Base-by-base conservation (phyloP, 1,139 yeast genomes). In the Kurtzmaniella quercitrusa region DNA sequence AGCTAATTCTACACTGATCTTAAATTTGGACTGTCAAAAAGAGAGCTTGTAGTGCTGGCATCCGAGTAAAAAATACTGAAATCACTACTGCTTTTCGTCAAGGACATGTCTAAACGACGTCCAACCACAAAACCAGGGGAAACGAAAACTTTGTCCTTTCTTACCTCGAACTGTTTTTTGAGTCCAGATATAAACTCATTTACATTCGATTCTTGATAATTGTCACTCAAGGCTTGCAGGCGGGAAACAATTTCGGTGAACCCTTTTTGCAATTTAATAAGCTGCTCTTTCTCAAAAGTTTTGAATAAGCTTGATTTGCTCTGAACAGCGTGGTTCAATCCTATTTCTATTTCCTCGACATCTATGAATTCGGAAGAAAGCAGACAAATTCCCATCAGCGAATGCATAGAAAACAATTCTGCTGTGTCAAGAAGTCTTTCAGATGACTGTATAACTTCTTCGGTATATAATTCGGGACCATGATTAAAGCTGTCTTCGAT, bases 381-480 rank as follows among this genome's bases (percentile, higher is more conserved):
- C 11, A 14, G 22, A 20, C 45, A 42, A n/a, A 42, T 38, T 9
- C 39, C 45, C 19, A 40, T 40, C 42, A 40, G 43, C 3, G 45
- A 44, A 14, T 16, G 14, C 45, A 42, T 40, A 6, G 45, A 42
- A 21, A 42, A 42, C 14, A 36, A 40, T 16, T 42, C 45, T n/a
- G 33, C 33, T 2, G 38, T 14, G 5, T 23, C 38, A 20, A 42
- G 34, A 3, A 42, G 32, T 9, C 18, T 36, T 15, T 35, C 42
- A 19, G 35, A 42, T 34, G 39, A 38, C n/a, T 18, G 21, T 33
- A 14, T 32, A 38, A 42, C 12, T 15, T 40, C 36, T n/a, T 33
- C 20, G n/a, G 23, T 28, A 9, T 17, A 15, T 21, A 26, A n/a
- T 2, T 20, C 36, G 14, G 41, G 36, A n/a, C 26, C 36, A 11